Evolutionary conservation across 1,284 basidiomycete species (phyloP).

Genomic region (Cutaneotrichosporon cavernicola): DNA sequence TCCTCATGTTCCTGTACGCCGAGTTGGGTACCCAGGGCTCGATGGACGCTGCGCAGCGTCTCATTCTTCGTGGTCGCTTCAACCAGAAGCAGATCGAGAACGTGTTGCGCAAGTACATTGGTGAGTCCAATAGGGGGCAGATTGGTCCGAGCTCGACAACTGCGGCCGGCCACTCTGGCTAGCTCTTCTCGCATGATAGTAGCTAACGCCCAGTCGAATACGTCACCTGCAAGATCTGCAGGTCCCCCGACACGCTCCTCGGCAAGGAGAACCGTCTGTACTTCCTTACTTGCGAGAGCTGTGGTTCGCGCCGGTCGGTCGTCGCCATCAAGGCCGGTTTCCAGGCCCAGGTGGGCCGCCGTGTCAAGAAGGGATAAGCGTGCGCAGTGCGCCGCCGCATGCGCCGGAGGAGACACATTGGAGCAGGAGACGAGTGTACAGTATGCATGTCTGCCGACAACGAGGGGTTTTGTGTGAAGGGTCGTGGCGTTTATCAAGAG

Average conservation of each 20-base stretch:
- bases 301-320: conserved; percentile 87
- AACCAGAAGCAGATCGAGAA: conserved; percentile 99
- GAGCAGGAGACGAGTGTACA: conserved; percentile 15
- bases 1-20: conserved; percentile 95
- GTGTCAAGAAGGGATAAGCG: conserved; percentile 24
- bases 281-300: conserved; percentile 97
- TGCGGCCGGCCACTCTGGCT: background rate
- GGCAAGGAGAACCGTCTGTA: conserved; percentile 98
- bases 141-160: background rate
- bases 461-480: background rate
- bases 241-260: conserved; percentile 93
- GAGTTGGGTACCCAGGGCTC: conserved; percentile 98
- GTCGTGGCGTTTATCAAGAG: background rate
- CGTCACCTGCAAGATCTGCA: conserved; percentile 99
- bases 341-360: conserved; percentile 76
- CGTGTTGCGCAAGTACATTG: conserved; percentile 92
- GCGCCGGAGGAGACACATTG: conserved; percentile 5
- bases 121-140: conserved; percentile 57
- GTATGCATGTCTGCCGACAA: conserved; percentile 18
- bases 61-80: conserved; percentile 97
- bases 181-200: background rate
- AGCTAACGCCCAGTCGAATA: conserved; percentile 75
- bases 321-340: conserved; percentile 98
- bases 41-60: conserved; percentile 85
- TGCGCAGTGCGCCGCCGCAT: conserved; percentile 3